Percentiles rank a stretch among this genome's conserved stretches.
Evolutionary conservation across 1,284 basidiomycete genomes (phyloP).

Genomic region (Apiotrichum brassicae): DNA sequence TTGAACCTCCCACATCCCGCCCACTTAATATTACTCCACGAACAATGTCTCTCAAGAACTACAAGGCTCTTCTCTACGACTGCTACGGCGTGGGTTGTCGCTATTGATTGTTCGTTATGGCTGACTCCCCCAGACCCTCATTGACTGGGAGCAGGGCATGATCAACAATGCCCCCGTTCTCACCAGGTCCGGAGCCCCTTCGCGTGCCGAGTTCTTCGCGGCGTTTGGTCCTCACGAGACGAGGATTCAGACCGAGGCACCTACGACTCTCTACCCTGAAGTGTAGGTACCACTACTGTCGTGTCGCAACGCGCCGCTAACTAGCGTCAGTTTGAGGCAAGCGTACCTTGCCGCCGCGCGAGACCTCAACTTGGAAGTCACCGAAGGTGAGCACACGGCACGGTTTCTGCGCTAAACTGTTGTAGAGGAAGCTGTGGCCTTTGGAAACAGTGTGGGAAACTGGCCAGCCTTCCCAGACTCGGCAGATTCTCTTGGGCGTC

Average conservation of each 20-base stretch:
- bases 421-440: conserved; percentile 22
- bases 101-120: not conserved
- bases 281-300: conserved; percentile 21
- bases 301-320: too few species aligned
- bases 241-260: conserved; percentile 26
- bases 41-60: conserved; percentile 3
- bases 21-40: not conserved
- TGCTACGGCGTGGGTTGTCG: conserved; percentile 24
- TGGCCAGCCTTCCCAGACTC: conserved; percentile 40
- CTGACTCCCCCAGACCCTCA: conserved; percentile 7
- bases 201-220: conserved; percentile 15
- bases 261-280: conserved; percentile 26
- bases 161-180: conserved; percentile 19
- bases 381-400: conserved; percentile 1
- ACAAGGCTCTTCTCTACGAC: conserved; percentile 26
- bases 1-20: not conserved
- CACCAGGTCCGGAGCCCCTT: conserved; percentile 18
- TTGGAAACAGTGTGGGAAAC: conserved; percentile 21
- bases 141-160: conserved; percentile 32
- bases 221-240: conserved; percentile 20
- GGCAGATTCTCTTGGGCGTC: conserved; percentile 20
- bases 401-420: not conserved
- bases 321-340: conserved; percentile 11
- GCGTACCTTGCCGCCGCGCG: conserved; percentile 11
- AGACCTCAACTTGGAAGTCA: conserved; percentile 9